These are phyloP conservation scores for Punctularia strigosozonata DNA, from an alignment of 768 basidiomycete species.

Conservation along the genomic window DNA sequence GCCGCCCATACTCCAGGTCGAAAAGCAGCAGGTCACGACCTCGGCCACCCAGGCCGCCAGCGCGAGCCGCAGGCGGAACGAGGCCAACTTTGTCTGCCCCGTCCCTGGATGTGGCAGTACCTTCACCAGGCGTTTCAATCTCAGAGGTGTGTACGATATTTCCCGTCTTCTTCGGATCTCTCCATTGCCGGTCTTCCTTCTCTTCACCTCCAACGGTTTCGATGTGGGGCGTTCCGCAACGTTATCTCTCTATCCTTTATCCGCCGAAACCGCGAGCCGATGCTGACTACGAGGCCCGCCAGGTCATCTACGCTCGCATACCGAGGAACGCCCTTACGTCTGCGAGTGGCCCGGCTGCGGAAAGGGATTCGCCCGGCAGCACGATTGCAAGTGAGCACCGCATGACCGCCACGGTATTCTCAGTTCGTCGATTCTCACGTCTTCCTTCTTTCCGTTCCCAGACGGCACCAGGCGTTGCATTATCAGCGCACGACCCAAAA, in stretches of 20 bases:
- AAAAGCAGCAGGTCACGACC: conserved; percentile 92
- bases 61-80: conserved; percentile 79
- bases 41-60: conserved; percentile 88
- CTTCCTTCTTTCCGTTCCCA: conserved; percentile 16
- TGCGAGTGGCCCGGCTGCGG: conserved; percentile 92
- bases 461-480: conserved; percentile 87
- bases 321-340: conserved; percentile 88
- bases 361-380: conserved; percentile 90
- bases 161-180: conserved; percentile 3
- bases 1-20: conserved; percentile 81
- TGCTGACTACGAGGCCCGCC: conserved; percentile 9
- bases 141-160: conserved; percentile 45
- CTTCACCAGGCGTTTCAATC: conserved; percentile 75
- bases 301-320: conserved; percentile 93
- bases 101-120: conserved; percentile 27
- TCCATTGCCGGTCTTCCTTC: neutral
- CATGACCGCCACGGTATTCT: conserved; percentile 1
- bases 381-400: conserved; percentile 87
- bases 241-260: too few relatives aligned
- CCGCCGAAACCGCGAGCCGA: too few relatives aligned
- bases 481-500: conserved; percentile 75
- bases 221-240: too few relatives aligned
- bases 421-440: conserved; percentile 2
- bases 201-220: too few relatives aligned
- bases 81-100: conserved; percentile 67